Evolutionary conservation across 2,329 filamentous ascomycete species (phyloP).

Genomic region (Botrytis paeoniae): DNA sequence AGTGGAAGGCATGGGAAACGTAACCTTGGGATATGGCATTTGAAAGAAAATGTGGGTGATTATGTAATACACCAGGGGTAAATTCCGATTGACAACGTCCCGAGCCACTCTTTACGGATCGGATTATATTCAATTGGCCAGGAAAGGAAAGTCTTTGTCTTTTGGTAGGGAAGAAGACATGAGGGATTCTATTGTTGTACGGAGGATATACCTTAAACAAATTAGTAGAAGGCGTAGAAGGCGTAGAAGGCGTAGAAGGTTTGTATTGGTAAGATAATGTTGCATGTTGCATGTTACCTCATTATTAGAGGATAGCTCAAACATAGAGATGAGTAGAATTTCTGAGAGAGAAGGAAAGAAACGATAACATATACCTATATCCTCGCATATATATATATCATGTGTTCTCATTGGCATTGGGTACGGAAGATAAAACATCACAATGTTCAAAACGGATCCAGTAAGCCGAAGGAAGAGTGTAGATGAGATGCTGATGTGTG

Average conservation of each 20-base stretch:
- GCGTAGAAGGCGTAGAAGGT: too few species aligned
- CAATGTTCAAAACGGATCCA: too few species aligned
- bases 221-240: background rate
- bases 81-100: background rate
- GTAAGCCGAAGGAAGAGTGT: too few species aligned
- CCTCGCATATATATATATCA: too few species aligned
- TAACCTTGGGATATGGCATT: background rate
- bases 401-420: too few species aligned
- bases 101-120: background rate
- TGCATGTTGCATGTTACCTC: background rate
- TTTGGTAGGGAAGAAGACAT: background rate
- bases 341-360: too few species aligned
- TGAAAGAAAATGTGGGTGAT: background rate
- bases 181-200: background rate
- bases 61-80: conserved; percentile 3
- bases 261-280: background rate
- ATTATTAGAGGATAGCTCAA: background rate
- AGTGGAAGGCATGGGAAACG: background rate
- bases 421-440: too few species aligned
- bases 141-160: background rate
- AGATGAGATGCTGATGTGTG: too few species aligned
- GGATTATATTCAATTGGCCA: background rate
- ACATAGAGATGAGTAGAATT: too few species aligned
- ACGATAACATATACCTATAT: too few species aligned
- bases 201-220: background rate